Percentiles rank a stretch among this genome's conserved stretches.
Conservation (phyloP, 2,329 filamentous ascomycete species). For the Leptographium lundbergii region DNA sequence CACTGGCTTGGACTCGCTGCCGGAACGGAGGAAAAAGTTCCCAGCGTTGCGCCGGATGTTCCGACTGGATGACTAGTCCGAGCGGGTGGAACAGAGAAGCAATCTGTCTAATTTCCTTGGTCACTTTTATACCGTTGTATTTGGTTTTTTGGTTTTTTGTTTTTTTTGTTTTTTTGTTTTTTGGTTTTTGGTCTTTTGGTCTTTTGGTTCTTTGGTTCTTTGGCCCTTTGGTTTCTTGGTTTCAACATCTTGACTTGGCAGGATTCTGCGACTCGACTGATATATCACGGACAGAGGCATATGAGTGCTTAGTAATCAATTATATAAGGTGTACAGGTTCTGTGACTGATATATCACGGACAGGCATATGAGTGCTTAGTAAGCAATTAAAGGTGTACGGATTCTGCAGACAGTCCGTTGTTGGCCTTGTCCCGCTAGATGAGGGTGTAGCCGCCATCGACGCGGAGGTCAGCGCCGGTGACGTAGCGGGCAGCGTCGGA, state of each 20-base stretch:
- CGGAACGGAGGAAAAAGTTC: conserved; percentile 39
- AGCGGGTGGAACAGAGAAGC: background rate
- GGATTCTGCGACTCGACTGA: background rate
- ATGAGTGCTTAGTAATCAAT: background rate
- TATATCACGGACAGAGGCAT: background rate
- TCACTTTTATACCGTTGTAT: background rate
- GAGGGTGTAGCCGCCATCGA: conserved; percentile 82
- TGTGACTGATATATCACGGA: no score
- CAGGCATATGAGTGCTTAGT: no score
- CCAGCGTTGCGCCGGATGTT: conserved; percentile 53
- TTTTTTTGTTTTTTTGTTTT: background rate
- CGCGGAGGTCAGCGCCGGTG: conserved; percentile 60
- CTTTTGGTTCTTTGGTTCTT: background rate
- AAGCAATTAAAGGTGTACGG: no score
- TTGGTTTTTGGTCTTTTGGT: background rate
- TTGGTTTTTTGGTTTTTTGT: background rate
- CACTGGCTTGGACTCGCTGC: background rate
- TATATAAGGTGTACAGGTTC: no score
- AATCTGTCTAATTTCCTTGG: background rate
- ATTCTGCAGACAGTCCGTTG: background rate
- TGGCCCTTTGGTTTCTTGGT: background rate
- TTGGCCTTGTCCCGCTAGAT: conserved; percentile 32
- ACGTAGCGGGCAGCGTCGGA: conserved; percentile 69
- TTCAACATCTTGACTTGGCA: no score
- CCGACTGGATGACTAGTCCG: conserved; percentile 26